Conservation (phyloP, 1,284 basidiomycete genomes). For the Puccinia horiana region DNA sequence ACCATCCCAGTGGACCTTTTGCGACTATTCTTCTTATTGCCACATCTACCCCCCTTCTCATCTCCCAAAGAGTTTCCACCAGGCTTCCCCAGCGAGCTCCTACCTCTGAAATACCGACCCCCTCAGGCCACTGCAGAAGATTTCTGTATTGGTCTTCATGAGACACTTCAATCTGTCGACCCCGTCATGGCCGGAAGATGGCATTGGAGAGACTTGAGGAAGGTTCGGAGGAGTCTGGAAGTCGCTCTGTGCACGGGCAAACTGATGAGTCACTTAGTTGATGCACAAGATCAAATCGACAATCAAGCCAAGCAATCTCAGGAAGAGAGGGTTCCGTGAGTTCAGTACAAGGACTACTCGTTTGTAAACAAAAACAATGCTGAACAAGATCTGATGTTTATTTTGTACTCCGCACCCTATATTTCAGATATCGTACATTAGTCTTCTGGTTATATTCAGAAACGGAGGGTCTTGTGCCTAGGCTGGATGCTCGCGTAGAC, state of each 20-base stretch:
- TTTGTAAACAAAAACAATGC: neutral
- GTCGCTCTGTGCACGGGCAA: conserved; percentile 75
- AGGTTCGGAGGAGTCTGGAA: conserved; percentile 76
- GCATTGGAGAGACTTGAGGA: conserved; percentile 94
- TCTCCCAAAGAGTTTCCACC: conserved; percentile 43
- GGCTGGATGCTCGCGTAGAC: conserved; percentile 79
- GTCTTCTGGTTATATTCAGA: conserved; percentile 91
- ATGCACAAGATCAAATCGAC: conserved; percentile 62
- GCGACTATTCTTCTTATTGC: conserved; percentile 27
- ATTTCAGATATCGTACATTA: conserved; percentile 66
- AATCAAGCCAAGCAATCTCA: conserved; percentile 62
- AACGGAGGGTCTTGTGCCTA: conserved; percentile 66
- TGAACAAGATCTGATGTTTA: neutral
- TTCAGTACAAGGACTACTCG: conserved; percentile 50
- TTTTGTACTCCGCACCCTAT: neutral
- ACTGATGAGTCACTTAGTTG: conserved; percentile 70
- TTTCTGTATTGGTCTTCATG: conserved; percentile 67
- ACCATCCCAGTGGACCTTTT: conserved; percentile 9
- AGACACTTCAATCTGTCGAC: conserved; percentile 72
- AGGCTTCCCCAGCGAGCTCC: conserved; percentile 9
- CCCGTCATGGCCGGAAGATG: conserved; percentile 75
- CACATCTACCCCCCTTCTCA: conserved; percentile 38
- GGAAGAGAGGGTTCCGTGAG: conserved; percentile 43
- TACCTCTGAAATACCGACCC: conserved; percentile 54
- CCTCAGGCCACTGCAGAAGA: conserved; percentile 60